Base-by-base conservation (phyloP, 805 yeast genomes). In the Cyberlindnera euphorbiiphila region DNA sequence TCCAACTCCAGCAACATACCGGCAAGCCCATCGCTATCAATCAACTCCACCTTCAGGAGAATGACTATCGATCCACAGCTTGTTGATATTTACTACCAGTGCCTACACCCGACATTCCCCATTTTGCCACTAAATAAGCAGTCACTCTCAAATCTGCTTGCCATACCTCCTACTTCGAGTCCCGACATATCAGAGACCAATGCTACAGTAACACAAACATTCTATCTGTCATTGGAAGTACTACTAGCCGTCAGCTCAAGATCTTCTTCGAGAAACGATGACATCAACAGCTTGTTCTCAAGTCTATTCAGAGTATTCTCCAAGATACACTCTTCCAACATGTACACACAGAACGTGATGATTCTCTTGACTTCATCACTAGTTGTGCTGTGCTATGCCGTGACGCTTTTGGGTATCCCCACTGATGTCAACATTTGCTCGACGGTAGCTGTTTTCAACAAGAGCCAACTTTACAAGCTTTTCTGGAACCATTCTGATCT, bases 351-450 rank as follows among this genome's bases (percentile, higher is more conserved):
- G 21, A 29, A 43, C 39, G 37, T 39, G 22, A 22, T 34, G 37
- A 28, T 50, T 25, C 24, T 44, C 26, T 16, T 51, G 25, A 13
- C 40, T 3, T 26, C 49, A 1, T 41, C 72, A 0, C 56, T 74
- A 37, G 58, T 65, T 0, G 48, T 72, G 9, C 51, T 78, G 21
- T 80, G 80, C 50, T 82, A 78, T 50, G 60, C 76, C 9, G 67
- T 79, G 9, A 60, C 78, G 2, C 61, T 79, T 27, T 71, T 78
- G 17, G 88, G 89, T 0, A 75, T 73, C 36, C 66, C 70, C 24
- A 77, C 74, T 50, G 74, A 84, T 6, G 60, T 77, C 26, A 34
- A 1, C 17, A 63, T 82, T 20, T 68, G 77, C 4, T 62, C 71
- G 39, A 64, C 81, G 2, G 65, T 71, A 11, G 61, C 78, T 2